Base-by-base conservation (phyloP, 2,329 filamentous ascomycete genomes). In the Xylaria multiplex region DNA sequence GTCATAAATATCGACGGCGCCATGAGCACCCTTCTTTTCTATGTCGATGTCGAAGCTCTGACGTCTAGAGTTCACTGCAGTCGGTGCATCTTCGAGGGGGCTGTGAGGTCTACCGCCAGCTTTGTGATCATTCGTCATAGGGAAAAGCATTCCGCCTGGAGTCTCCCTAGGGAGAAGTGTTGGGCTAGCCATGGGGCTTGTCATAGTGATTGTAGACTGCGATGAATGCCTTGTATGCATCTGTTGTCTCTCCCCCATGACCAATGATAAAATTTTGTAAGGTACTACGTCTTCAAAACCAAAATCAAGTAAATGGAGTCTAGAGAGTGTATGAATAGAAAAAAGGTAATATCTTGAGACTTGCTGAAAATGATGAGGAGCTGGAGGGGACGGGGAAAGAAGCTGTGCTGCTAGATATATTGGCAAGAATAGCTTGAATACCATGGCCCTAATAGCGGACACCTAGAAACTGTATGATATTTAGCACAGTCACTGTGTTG, bases 1-100 rank as follows among this genome's bases (percentile, higher is more conserved):
- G 46, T 77, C 75, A 64, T 76, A 71, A 24, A 73, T 69, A 53
- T 77, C 75, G 49, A 74, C 37, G 6, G 2, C 1, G 16, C 30
- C 22, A 16, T 53, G 27, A 22, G 49, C 13, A 52, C 35, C 32
- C 49, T 43, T 56, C 13, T 58, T 55, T 43, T 67, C 64, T 2
- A 59, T 7, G 40, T 63, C 64, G 13, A 59, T 32, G 6, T 55
- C 50, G 19, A 57, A 48, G 22, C 64, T 64, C 19, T 30, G 67
- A 6, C 60, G 43, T 37, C 54, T 42, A 6, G 67, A 64, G 52
- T 62, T 67, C 8, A 68, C 60, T 6, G 64, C 64, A 11, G 67
- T 62, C 16, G 46, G 43, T 8, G 14, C 48, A 50, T 66, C 53
- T 14, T 69, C 55, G 11, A 69, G 32, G 11, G 50, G 56, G 22